Conservation (phyloP, 192 early-diverging fungal genomes). For the Coemansia umbellata region DNA sequence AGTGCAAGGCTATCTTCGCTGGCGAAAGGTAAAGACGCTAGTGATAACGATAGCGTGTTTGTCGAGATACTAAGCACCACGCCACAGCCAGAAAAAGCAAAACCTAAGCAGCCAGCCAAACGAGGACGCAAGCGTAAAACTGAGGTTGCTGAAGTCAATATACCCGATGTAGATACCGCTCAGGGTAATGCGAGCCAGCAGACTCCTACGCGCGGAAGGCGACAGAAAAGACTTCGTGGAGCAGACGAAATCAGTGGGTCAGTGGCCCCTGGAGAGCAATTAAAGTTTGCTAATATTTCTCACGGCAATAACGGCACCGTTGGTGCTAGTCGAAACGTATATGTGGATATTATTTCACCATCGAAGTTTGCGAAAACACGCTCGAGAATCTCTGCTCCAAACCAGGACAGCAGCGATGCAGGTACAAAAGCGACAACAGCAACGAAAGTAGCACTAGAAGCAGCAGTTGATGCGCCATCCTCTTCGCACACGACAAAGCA, state of each 20-base stretch:
- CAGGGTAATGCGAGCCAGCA: background rate
- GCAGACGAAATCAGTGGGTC: too few relatives aligned
- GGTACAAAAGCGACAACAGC: background rate
- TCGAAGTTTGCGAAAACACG: conserved; percentile 39
- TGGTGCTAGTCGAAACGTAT: background rate
- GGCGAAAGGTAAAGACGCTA: background rate
- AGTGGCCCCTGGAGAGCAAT: too few relatives aligned
- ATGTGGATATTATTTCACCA: conserved; percentile 39
- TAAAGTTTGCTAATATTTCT: too few relatives aligned
- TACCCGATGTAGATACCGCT: background rate
- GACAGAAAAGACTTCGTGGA: background rate
- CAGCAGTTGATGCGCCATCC: too few relatives aligned
- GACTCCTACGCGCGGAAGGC: conserved; percentile 17
- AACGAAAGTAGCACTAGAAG: background rate
- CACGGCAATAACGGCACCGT: too few relatives aligned
- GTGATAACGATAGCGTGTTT: conserved; percentile 3
- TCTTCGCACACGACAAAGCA: too few relatives aligned
- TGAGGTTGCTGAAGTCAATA: background rate
- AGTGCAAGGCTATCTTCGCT: background rate
- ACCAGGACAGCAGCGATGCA: background rate
- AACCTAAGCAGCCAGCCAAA: background rate
- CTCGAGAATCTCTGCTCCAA: conserved; percentile 6
- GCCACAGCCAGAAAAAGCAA: background rate
- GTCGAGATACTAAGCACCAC: background rate
- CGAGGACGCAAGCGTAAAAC: conserved; percentile 36